Evolutionary conservation across 2,329 filamentous ascomycete species (phyloP).

Genomic region (Aspergillus phoenicis): DNA sequence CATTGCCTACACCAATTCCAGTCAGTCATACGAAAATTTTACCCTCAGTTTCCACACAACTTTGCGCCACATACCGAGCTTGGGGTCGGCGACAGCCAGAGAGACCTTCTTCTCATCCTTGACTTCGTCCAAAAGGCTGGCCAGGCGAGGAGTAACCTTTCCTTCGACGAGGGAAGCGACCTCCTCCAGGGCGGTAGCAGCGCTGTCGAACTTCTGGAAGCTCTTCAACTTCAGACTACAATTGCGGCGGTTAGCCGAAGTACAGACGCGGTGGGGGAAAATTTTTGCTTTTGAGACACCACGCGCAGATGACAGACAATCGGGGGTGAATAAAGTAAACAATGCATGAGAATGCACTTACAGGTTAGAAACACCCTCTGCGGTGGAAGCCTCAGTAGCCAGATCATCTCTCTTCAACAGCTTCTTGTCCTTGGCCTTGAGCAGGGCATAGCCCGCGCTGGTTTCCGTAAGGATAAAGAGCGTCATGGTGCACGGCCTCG

Average conservation of each 20-base stretch:
- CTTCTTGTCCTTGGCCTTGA: conserved; percentile 99
- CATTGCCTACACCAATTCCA: conserved; percentile 58
- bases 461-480: conserved; percentile 94
- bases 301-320: not conserved
- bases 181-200: conserved; percentile 86
- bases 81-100: conserved; percentile 89
- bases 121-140: conserved; percentile 79
- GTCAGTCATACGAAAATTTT: conserved; percentile 18
- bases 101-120: conserved; percentile 98
- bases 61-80: conserved; percentile 62
- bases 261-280: conserved; percentile 21
- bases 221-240: conserved; percentile 88
- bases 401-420: conserved; percentile 85
- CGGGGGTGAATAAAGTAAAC: not conserved
- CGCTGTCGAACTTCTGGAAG: conserved; percentile 96
- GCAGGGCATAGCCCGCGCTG: conserved; percentile 93
- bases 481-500: conserved; percentile 64
- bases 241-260: conserved; percentile 26
- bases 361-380: conserved; percentile 85
- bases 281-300: conserved; percentile 26
- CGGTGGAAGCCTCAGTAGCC: conserved; percentile 70
- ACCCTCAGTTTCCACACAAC: not conserved
- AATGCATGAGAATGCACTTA: conserved; percentile 53
- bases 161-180: conserved; percentile 85
- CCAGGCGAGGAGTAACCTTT: conserved; percentile 88